A percentile compares a stretch with the other conserved stretches of the same genome.
These are phyloP conservation scores for Raphidocelis subcapitata DNA, from an alignment of 139 green algal genomes.

Conservation along the genomic window DNA sequence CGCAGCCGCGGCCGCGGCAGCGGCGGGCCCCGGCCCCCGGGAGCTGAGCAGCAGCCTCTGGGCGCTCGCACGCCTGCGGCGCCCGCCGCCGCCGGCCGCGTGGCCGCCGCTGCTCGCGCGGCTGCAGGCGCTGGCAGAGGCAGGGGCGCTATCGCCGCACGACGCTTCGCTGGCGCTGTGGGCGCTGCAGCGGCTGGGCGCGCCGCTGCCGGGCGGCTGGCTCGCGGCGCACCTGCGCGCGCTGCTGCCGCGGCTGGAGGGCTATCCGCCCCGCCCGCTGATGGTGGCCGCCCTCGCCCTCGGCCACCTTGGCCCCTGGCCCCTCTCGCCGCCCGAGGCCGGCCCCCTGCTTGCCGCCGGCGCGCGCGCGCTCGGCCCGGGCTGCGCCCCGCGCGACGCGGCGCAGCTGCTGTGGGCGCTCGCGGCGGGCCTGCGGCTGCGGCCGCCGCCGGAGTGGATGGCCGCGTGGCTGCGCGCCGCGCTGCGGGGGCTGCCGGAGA, in stretches of 20 bases:
- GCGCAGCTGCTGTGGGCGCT: background rate
- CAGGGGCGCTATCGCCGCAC: background rate
- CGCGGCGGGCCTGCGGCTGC: background rate
- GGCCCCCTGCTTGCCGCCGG: background rate
- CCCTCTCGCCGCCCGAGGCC: background rate
- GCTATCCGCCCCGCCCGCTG: conserved; percentile 2
- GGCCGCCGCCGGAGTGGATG: background rate
- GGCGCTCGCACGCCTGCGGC: conserved; percentile 1
- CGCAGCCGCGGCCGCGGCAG: no score
- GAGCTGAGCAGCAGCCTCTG: background rate
- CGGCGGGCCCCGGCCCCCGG: no score
- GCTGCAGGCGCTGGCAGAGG: background rate
- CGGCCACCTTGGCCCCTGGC: background rate
- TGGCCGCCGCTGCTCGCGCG: conserved; percentile 3
- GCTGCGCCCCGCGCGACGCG: background rate
- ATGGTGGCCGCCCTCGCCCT: background rate
- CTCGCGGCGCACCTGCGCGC: background rate
- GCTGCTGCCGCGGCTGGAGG: background rate
- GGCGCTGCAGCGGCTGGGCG: background rate
- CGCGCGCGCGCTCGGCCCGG: no score
- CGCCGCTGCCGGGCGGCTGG: background rate
- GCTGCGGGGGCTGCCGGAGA: background rate
- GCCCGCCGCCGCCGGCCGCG: background rate
- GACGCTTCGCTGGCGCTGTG: background rate
- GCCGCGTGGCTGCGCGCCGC: background rate